phyloP scores from a whole-genome alignment of 2,329 filamentous ascomycete genomes.

The Aspergillus neoniger region DNA sequence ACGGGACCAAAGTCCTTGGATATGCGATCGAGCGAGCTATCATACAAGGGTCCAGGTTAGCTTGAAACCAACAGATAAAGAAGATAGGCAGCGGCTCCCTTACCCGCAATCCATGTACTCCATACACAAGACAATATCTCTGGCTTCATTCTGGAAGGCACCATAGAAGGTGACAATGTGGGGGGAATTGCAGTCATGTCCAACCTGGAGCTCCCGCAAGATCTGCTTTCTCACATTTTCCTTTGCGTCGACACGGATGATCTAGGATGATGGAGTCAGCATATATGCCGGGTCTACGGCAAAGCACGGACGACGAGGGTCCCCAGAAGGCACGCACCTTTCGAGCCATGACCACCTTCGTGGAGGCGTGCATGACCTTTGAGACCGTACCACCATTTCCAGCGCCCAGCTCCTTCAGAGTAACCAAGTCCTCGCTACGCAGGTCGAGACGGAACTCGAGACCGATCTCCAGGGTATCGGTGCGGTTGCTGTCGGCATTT shows the following conservation, averaged over 20 bases:
- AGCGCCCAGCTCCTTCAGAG: slow-evolving; percentile 90
- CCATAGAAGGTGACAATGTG: slow-evolving; percentile 98
- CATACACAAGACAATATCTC: slow-evolving; percentile 99
- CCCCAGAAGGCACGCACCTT: slow-evolving; percentile 65
- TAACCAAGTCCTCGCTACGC: slow-evolving; percentile 85
- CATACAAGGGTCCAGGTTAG: slow-evolving; percentile 20
- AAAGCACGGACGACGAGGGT: neutral
- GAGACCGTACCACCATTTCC: slow-evolving; percentile 98
- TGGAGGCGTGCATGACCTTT: slow-evolving; percentile 93
- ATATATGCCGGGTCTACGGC: neutral
- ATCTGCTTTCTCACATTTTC: slow-evolving; percentile 96
- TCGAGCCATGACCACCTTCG: slow-evolving; percentile 94
- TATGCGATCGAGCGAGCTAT: slow-evolving; percentile 85
- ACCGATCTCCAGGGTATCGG: slow-evolving; percentile 85
- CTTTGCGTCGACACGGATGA: slow-evolving; percentile 98
- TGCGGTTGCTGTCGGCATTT: slow-evolving; percentile 60
- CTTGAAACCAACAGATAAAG: slow-evolving; percentile 3
- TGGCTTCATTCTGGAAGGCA: slow-evolving; percentile 92
- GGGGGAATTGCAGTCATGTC: slow-evolving; percentile 95
- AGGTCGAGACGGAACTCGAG: slow-evolving; percentile 95
- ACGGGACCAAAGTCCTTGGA: slow-evolving; percentile 94
- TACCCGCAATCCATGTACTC: slow-evolving; percentile 99
- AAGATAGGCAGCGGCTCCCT: slow-evolving; percentile 39
- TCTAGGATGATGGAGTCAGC: slow-evolving; percentile 53
- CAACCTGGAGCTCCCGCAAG: slow-evolving; percentile 94